Base-by-base conservation (phyloP, 1,284 basidiomycete species). In the Rhodofomes roseus region DNA sequence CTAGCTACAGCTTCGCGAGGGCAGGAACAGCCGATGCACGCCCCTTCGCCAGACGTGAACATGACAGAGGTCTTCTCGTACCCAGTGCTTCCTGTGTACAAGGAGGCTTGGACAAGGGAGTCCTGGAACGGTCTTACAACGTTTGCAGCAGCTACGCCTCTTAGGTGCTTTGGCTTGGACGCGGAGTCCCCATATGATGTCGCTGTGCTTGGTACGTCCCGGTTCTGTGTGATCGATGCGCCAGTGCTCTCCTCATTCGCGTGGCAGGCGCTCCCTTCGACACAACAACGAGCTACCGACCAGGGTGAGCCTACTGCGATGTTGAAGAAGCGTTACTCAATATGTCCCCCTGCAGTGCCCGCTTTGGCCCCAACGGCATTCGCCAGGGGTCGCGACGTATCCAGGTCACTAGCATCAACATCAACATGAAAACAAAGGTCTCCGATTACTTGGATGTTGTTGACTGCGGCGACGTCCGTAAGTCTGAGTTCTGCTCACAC, bases 301-400 rank as follows among this genome's bases (percentile, higher is more conserved):
- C 73, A 20, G 72, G 73, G 71, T 74, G 55, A 44, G 66, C 39
- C 27, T 46, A 16, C 54, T 9, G 22, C 16, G 31, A 7, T 27
- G 18, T 9, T 11, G 22, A 36, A 16, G 37, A 22, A 34, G 16
- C 14, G n/a, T 2, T n/a, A 14, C 8, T 22, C 23, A 18, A 1
- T 57, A 7, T 27, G 11, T 4, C 9, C 4, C 16, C 37, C 9
- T 18, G 14, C 41, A 74, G 71, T 36, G 69, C 72, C 16, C 71
- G 73, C 6, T 76, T 76, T 41, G 75, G 75, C 0, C 75, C 75
- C 4, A 75, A 74, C 57, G 75, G 72, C n/a, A 76, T 76, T 53
- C 73, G 74, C 12, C 72, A 74, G 62, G 75, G 74, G 8, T 68
- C 70, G 11, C 65, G 74, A 7, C 67, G 73, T 2, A 61, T 73